A percentile compares a stretch with the other conserved stretches of the same genome.
These are phyloP conservation scores for Acidomyces sp. DNA, from an alignment of 495 filamentous ascomycete species.

Conservation along the genomic window DNA sequence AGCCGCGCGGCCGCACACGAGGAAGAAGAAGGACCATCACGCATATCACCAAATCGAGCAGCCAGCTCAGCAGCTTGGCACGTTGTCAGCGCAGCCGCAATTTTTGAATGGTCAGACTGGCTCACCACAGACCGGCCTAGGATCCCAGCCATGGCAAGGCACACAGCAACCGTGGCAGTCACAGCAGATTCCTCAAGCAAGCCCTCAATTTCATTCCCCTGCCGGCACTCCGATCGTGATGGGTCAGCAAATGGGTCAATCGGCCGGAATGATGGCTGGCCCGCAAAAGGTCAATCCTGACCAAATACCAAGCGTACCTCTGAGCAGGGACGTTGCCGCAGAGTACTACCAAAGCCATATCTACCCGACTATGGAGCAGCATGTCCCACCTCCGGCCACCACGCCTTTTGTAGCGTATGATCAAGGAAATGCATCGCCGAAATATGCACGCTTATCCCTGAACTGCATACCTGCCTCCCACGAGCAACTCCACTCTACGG, in stretches of 20 bases:
- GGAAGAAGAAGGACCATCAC: slow-evolving; percentile 89
- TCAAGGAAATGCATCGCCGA: slow-evolving; percentile 93
- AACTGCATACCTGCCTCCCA: slow-evolving; percentile 78
- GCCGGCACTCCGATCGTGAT: slow-evolving; percentile 25
- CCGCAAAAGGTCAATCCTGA: slow-evolving; percentile 78
- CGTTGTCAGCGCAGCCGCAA: too few species aligned
- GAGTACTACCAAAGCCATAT: slow-evolving; percentile 74
- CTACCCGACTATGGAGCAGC: slow-evolving; percentile 88
- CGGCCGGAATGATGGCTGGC: slow-evolving; percentile 15
- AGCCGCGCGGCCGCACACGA: slow-evolving; percentile 35
- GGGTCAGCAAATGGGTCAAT: slow-evolving; percentile 29
- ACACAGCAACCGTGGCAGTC: neutral
- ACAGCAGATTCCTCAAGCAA: slow-evolving; percentile 41
- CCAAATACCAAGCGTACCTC: slow-evolving; percentile 83
- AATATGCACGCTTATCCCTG: slow-evolving; percentile 78
- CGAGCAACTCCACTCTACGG: slow-evolving; percentile 66
- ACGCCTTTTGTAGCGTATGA: slow-evolving; percentile 85
- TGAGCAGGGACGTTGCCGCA: slow-evolving; percentile 66
- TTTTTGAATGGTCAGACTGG: slow-evolving; percentile 46
- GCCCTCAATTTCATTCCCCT: slow-evolving; percentile 46
- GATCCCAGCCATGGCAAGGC: slow-evolving; percentile 16
- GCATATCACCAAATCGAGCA: slow-evolving; percentile 80
- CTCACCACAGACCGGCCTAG: slow-evolving; percentile 9
- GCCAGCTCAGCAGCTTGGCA: slow-evolving; percentile 42
- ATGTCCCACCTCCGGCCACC: slow-evolving; percentile 77